phyloP scores from a whole-genome alignment of 768 basidiomycete genomes.

The Mycena indigotica region DNA sequence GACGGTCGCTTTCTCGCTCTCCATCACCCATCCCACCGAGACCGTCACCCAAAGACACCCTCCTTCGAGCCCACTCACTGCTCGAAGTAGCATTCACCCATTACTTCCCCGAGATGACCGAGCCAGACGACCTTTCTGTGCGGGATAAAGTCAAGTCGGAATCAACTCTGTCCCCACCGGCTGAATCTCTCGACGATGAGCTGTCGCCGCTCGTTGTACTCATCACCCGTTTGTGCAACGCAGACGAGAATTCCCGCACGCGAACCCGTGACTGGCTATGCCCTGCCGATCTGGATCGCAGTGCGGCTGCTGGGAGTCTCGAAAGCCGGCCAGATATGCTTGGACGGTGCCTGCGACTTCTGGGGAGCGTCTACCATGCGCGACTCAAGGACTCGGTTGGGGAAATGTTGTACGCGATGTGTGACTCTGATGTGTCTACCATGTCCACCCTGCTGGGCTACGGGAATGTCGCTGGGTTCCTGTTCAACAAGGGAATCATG shows the following conservation, averaged over 20 bases:
- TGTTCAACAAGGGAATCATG: slow-evolving; percentile 89
- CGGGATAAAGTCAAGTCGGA: slow-evolving; percentile 54
- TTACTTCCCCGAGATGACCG: slow-evolving; percentile 66
- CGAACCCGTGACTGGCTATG: slow-evolving; percentile 70
- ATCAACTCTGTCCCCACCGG: slow-evolving; percentile 30
- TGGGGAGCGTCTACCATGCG: slow-evolving; percentile 72
- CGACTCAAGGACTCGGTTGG: slow-evolving; percentile 77
- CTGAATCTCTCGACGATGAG: slow-evolving; percentile 72
- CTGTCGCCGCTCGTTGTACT: slow-evolving; percentile 78
- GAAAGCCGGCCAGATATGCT: slow-evolving; percentile 74
- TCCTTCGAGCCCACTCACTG: slow-evolving; percentile 67
- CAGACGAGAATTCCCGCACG: slow-evolving; percentile 57
- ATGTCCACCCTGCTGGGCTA: slow-evolving; percentile 87
- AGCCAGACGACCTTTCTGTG: slow-evolving; percentile 66
- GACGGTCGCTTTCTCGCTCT: slow-evolving; percentile 54
- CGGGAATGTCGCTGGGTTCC: slow-evolving; percentile 92
- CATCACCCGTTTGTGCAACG: slow-evolving; percentile 68
- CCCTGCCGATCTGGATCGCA: slow-evolving; percentile 80
- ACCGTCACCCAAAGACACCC: slow-evolving; percentile 42
- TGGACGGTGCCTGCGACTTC: slow-evolving; percentile 77
- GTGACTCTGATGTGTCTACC: slow-evolving; percentile 77
- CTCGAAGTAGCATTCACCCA: slow-evolving; percentile 60
- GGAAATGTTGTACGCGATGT: slow-evolving; percentile 84
- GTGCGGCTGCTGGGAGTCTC: slow-evolving; percentile 51
- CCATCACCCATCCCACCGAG: slow-evolving; percentile 39